These are phyloP conservation scores for Kodamaea leandrae DNA, from an alignment of 805 yeast genomes.

Conservation along the genomic window DNA sequence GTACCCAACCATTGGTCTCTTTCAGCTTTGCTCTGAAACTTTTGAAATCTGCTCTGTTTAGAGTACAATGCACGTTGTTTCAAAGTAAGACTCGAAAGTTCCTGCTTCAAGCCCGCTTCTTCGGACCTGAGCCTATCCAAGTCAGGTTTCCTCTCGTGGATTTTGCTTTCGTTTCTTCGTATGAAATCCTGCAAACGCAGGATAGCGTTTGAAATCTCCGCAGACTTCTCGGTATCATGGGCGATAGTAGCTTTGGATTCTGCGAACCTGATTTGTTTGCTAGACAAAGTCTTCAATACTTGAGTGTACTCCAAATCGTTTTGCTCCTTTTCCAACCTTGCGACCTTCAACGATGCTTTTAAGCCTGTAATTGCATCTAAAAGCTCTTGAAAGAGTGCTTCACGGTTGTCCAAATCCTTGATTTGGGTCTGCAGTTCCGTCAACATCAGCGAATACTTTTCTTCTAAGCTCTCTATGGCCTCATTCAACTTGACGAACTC, in stretches of 20 bases:
- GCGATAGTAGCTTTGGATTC: constrained; percentile 40
- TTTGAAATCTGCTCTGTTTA: constrained; percentile 67
- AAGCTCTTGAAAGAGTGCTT: constrained; percentile 45
- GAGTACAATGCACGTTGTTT: constrained; percentile 60
- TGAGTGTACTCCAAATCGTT: constrained; percentile 50
- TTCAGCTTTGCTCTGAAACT: constrained; percentile 53
- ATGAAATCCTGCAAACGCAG: constrained; percentile 28
- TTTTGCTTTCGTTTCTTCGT: constrained; percentile 32
- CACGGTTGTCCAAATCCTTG: constrained; percentile 59
- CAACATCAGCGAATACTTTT: constrained; percentile 49
- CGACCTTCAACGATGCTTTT: constrained; percentile 48
- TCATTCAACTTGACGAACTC: constrained; percentile 64
- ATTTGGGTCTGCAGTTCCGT: constrained; percentile 54
- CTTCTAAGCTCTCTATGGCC: constrained; percentile 60
- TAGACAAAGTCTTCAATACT: constrained; percentile 46
- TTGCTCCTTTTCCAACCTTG: constrained; percentile 56
- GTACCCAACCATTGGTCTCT: constrained; percentile 65
- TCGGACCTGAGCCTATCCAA: constrained; percentile 35
- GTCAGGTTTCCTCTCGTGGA: constrained; percentile 40
- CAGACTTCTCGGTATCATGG: constrained; percentile 28
- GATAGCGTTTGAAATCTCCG: constrained; percentile 20
- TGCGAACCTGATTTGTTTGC: constrained; percentile 44
- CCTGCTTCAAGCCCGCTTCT: constrained; percentile 41
- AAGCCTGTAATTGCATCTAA: constrained; percentile 46
- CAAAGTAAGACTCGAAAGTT: constrained; percentile 42